A percentile compares a stretch with the other conserved stretches of the same genome.
phyloP scores from a whole-genome alignment of 2,329 filamentous ascomycete genomes.

The Exophiala dermatitidis region DNA sequence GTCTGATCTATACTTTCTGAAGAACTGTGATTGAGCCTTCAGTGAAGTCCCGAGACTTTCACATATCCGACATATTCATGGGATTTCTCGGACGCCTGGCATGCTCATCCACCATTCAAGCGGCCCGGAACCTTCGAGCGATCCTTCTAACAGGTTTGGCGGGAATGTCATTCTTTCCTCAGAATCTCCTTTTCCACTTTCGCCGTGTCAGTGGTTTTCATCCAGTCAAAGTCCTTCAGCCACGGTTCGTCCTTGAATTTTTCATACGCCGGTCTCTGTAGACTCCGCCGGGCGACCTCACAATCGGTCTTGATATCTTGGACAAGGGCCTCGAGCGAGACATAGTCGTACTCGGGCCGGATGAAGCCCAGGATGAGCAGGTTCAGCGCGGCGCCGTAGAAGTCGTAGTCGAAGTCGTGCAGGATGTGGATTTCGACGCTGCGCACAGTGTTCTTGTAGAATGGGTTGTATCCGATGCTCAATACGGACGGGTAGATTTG shows the following conservation, averaged over 20 bases:
- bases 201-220: constrained; percentile 29
- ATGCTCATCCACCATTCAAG: too few species aligned
- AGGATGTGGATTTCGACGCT: constrained; percentile 77
- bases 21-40: too few species aligned
- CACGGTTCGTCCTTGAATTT: constrained; percentile 41
- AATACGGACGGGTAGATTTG: constrained; percentile 75
- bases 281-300: constrained; percentile 66
- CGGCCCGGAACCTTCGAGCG: too few species aligned
- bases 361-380: constrained; percentile 81
- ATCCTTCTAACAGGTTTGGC: neutral
- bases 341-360: constrained; percentile 82
- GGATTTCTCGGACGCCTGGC: neutral
- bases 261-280: constrained; percentile 58
- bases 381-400: constrained; percentile 75
- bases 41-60: too few species aligned
- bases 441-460: constrained; percentile 90
- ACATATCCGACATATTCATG: neutral
- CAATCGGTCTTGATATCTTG: constrained; percentile 87
- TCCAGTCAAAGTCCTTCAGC: constrained; percentile 28
- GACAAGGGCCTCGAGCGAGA: constrained; percentile 71
- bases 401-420: constrained; percentile 53
- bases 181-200: constrained; percentile 28
- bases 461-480: constrained; percentile 94
- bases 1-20: too few species aligned
- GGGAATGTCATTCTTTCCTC: constrained; percentile 3